Base-by-base conservation (phyloP, 805 yeast genomes). In the Starmerella sp. region DNA sequence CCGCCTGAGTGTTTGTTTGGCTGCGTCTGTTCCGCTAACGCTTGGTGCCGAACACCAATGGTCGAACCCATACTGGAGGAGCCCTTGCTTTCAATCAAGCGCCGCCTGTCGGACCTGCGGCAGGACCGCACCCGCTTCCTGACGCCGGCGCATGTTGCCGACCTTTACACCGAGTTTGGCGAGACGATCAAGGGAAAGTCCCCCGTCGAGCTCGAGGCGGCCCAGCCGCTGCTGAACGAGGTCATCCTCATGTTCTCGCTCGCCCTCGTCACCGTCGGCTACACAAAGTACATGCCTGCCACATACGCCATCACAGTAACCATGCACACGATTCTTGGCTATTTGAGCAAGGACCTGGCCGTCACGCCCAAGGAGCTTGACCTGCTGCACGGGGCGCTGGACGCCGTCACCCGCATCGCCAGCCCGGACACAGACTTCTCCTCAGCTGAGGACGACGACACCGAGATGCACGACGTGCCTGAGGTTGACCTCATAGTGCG, bases 231-330 rank as follows among this genome's bases (percentile, higher is more conserved):
- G 14, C 47, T 54, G n/a, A 14, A 32, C 32, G 63, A 63, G 22
- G 38, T 55, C 17, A 38, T 57, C 11, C 56, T 91, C 68, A 71
- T 93, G 48, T 71, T 91, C 46, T 84, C 95, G 13, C 75, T 93
- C 51, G 84, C 93, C 61, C 87, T 90, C 69, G 79, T 91, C 65
- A 87, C 97, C 2, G 93, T 95, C 56, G 99, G 99, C 3, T 74
- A 88, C 62, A 84, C 85, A 48, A 83, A 88, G 62, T 78, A 88
- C 37, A 95, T 96, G 1, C 96, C 97, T 1, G 96, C 97, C 5
- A 86, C 96, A 0, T 93, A 86, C 70, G 91, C 95, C 6, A 86
- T 95, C 3, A 72, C 91, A 43, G 77, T 89, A 43, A 88, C 97
- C 0, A 95, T 93, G 22, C 84, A 83, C 69, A 81, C 93, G 62